phyloP scores from a whole-genome alignment of 805 yeast genomes.

The Spathaspora girioi region DNA sequence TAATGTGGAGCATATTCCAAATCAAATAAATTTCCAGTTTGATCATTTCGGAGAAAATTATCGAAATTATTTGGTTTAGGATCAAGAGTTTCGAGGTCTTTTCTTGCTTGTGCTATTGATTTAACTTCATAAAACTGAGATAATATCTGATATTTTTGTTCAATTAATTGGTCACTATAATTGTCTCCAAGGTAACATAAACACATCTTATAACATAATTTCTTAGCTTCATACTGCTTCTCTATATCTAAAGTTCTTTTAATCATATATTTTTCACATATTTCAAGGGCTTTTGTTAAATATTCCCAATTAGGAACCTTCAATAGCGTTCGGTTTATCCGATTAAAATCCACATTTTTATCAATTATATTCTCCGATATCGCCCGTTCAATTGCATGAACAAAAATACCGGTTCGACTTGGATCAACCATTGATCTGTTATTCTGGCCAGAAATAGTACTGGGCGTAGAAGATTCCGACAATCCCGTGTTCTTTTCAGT shows the following conservation, averaged over 20 bases:
- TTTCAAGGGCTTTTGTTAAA: conserved; percentile 14
- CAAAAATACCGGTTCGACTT: background rate
- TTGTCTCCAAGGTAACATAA: conserved; percentile 7
- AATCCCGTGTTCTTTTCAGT: background rate
- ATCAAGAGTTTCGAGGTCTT: background rate
- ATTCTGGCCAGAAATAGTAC: too few relatives aligned
- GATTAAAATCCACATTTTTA: background rate
- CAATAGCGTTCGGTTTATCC: background rate
- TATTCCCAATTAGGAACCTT: background rate
- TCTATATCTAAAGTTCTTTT: conserved; percentile 21
- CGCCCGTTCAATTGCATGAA: background rate
- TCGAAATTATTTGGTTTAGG: background rate
- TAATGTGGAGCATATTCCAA: background rate
- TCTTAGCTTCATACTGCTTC: conserved; percentile 1
- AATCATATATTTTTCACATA: conserved; percentile 29
- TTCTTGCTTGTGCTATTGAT: conserved; percentile 8
- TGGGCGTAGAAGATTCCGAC: too few relatives aligned
- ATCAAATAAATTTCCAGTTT: conserved; percentile 4
- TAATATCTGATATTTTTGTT: conserved; percentile 16
- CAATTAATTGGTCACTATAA: conserved; percentile 10
- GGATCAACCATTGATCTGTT: background rate
- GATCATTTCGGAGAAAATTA: conserved; percentile 1
- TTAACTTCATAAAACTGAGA: conserved; percentile 25
- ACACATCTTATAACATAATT: conserved; percentile 5
- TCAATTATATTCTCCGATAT: conserved; percentile 1